Evolutionary conservation across 2,329 filamentous ascomycete genomes (phyloP).

Genomic region (Erysiphe neolycopersici): DNA sequence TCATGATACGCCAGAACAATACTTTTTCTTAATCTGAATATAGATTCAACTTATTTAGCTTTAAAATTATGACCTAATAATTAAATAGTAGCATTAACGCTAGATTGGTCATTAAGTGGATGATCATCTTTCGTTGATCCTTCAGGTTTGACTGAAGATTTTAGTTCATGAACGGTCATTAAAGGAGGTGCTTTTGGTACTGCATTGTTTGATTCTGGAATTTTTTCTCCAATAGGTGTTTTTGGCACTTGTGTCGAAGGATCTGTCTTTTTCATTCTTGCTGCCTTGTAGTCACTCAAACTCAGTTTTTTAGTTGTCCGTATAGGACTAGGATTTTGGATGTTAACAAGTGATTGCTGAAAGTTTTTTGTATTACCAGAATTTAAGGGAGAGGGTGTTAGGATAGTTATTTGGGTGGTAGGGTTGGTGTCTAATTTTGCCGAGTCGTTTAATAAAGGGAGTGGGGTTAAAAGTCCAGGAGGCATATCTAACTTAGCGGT

Average conservation of each 20-base stretch:
- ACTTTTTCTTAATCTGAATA: no score
- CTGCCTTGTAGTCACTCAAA: conserved; percentile 35
- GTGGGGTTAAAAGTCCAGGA: no score
- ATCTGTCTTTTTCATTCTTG: conserved; percentile 16
- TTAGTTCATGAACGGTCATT: conserved; percentile 17
- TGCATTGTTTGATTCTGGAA: conserved; percentile 13
- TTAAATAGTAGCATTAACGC: not conserved
- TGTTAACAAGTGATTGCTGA: conserved; percentile 4
- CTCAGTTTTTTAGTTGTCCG: conserved; percentile 35
- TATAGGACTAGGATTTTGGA: conserved; percentile 27
- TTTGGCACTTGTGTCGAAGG: conserved; percentile 5
- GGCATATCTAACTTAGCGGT: no score
- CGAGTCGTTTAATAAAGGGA: no score
- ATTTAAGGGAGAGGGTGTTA: no score
- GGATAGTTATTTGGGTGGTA: no score
- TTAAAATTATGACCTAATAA: no score
- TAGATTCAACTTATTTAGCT: no score
- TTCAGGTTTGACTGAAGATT: conserved; percentile 11
- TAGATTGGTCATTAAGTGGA: not conserved
- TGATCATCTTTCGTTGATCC: not conserved
- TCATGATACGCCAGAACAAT: no score
- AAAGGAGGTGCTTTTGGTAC: conserved; percentile 15
- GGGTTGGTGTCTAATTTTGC: no score
- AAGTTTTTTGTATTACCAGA: no score
- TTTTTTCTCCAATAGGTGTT: conserved; percentile 2